Evolutionary conservation across 345 rosid species (phyloP), one percentile per base, ranked within the genome.

Genomic region (Triadica sebifera): DNA sequence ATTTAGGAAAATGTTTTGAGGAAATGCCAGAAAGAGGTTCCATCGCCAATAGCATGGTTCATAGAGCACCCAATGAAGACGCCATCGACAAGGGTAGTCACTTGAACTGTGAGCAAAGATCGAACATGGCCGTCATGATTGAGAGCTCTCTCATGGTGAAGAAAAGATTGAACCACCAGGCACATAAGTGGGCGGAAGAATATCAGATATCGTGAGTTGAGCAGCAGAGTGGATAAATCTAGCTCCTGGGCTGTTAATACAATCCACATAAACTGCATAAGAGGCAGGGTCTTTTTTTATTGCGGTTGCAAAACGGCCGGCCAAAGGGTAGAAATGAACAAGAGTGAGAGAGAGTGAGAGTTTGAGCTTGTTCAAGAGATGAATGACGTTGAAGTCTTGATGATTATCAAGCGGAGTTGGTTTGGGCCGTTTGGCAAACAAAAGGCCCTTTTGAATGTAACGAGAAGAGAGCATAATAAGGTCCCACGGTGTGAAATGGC

Each of bases 1-100:
- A 86, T 87, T 67, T 92, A 88, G 0, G 96, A 92, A 82, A 81
- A 90, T 0, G 88, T 67, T 9, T 72, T 90, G 71, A 92, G 81
- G 82, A 94, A 90, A 67, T 89, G 80, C 96, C 91, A 92, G 60
- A 69, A 90, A 12, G 94, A 84, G n/a, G 81, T 53, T 8, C 96
- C 94, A 55, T 94, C 94, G 1, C 85, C 94, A 38, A 94, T 15
- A 5, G 64, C 65, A 20, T 92, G 96, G 68, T 88, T 91, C 75
- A 88, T 78, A 6, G 97, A 93, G 46, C 86, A 29, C 46, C 92
- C 95, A 11, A 93, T 59, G 81, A 93, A 91, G 25, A 94, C 62
- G 0, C 93, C 94, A 74, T 94, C 96, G 6, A 79, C 77, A 19
- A 91, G 64, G 49, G 91, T 89, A 0, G 93, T 94, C 11, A 84